Evolutionary conservation across 306 rosid species (phyloP).

Genomic region (Castanopsis chinensis): DNA sequence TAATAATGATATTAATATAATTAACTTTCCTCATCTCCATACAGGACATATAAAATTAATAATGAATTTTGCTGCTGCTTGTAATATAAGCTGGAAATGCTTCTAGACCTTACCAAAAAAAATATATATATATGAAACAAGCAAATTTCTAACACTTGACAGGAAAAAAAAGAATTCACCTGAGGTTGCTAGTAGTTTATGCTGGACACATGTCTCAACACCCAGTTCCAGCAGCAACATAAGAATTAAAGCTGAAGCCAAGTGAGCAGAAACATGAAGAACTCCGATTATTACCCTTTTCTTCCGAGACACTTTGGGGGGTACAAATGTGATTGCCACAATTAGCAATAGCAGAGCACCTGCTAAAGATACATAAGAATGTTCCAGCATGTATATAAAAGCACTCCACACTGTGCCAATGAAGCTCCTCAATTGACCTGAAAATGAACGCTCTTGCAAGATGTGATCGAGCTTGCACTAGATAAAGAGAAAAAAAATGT

Average conservation of each 20-base stretch:
- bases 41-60: neutral
- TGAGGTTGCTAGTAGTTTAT: conserved; percentile 86
- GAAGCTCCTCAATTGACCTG: conserved; percentile 78
- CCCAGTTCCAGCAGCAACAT: conserved; percentile 95
- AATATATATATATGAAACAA: neutral
- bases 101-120: neutral
- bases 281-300: conserved; percentile 72
- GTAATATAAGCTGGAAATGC: neutral
- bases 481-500: conserved; percentile 33
- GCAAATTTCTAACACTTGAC: conserved; percentile 9
- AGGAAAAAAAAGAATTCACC: conserved; percentile 39
- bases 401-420: conserved; percentile 80
- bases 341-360: conserved; percentile 73
- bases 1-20: neutral
- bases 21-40: neutral
- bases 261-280: conserved; percentile 92
- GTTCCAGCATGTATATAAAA: conserved; percentile 66
- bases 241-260: conserved; percentile 79
- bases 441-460: conserved; percentile 75
- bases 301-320: conserved; percentile 80
- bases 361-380: conserved; percentile 66
- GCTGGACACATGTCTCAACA: conserved; percentile 79
- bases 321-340: conserved; percentile 75
- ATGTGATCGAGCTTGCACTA: conserved; percentile 91
- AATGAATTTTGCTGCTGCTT: too few relatives aligned